These are phyloP conservation scores for Pythium apleroticum DNA, from an alignment of 352 stramenopile species.

Conservation along the genomic window DNA sequence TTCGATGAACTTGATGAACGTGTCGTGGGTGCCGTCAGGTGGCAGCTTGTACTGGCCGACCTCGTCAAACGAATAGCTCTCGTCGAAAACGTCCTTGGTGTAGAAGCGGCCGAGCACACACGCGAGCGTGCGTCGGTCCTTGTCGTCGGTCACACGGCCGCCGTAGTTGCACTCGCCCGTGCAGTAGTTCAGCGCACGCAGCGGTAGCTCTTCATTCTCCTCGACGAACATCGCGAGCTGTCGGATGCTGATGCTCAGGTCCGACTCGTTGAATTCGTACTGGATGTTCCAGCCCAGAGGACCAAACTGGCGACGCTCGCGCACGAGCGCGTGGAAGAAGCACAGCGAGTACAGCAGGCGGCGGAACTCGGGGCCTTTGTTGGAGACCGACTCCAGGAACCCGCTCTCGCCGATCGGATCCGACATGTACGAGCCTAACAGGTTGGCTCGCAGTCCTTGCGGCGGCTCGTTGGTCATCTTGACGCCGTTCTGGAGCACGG, in stretches of 20 bases:
- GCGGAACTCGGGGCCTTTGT: conserved; percentile 81
- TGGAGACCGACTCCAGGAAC: conserved; percentile 84
- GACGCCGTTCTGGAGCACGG: conserved; percentile 92
- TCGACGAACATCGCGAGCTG: conserved; percentile 93
- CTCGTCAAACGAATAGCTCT: conserved; percentile 71
- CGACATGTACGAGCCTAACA: conserved; percentile 90
- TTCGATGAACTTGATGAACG: conserved; percentile 86
- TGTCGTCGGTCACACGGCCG: conserved; percentile 84
- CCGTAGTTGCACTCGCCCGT: conserved; percentile 88
- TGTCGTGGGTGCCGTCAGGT: conserved; percentile 67
- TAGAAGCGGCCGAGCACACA: conserved; percentile 79
- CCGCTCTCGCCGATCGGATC: conserved; percentile 89
- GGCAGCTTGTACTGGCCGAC: conserved; percentile 71
- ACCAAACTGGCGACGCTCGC: conserved; percentile 92
- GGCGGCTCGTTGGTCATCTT: conserved; percentile 97
- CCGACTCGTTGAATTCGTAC: conserved; percentile 96
- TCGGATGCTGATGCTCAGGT: conserved; percentile 90
- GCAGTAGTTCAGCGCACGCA: conserved; percentile 77
- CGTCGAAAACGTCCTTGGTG: conserved; percentile 60
- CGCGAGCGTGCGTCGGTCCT: conserved; percentile 75
- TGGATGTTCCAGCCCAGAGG: conserved; percentile 95
- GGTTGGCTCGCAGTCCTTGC: conserved; percentile 89
- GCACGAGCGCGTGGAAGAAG: conserved; percentile 92
- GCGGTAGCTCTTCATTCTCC: conserved; percentile 84
- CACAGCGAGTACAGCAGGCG: conserved; percentile 89